phyloP scores from a whole-genome alignment of 2,329 filamentous ascomycete genomes.

The Fusarium brachygibbosum region DNA sequence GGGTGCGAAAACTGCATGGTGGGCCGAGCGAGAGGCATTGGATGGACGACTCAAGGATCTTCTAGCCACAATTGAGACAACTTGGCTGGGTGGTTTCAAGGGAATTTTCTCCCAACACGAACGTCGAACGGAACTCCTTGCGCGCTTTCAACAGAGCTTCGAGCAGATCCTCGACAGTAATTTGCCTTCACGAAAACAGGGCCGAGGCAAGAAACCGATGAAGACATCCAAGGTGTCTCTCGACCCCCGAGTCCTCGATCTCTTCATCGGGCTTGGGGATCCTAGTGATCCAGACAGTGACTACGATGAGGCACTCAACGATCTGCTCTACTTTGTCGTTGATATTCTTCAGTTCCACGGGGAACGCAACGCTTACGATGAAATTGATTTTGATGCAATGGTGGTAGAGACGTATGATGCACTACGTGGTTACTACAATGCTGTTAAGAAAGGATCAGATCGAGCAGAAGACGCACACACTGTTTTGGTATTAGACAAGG shows the following conservation, averaged over 20 bases:
- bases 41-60: constrained; percentile 83
- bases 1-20: constrained; percentile 87
- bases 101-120: constrained; percentile 88
- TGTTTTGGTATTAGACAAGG: constrained; percentile 91
- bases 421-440: constrained; percentile 79
- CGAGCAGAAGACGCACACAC: constrained; percentile 73
- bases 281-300: constrained; percentile 76
- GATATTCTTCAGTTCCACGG: constrained; percentile 97
- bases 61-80: constrained; percentile 86
- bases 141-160: constrained; percentile 82
- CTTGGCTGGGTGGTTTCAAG: constrained; percentile 95
- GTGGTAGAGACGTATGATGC: constrained; percentile 89
- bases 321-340: constrained; percentile 94
- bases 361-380: constrained; percentile 95
- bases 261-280: constrained; percentile 89
- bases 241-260: constrained; percentile 77
- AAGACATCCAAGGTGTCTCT: constrained; percentile 61
- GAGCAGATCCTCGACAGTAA: constrained; percentile 84
- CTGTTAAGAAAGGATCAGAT: constrained; percentile 57
- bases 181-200: constrained; percentile 82
- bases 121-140: constrained; percentile 73
- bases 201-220: constrained; percentile 67
- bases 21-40: constrained; percentile 84
- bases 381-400: constrained; percentile 95
- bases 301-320: constrained; percentile 89